Evolutionary conservation across 2,329 filamentous ascomycete genomes (phyloP), one percentile per base, ranked within the genome.

Genomic region (Didymellaceae sp.): DNA sequence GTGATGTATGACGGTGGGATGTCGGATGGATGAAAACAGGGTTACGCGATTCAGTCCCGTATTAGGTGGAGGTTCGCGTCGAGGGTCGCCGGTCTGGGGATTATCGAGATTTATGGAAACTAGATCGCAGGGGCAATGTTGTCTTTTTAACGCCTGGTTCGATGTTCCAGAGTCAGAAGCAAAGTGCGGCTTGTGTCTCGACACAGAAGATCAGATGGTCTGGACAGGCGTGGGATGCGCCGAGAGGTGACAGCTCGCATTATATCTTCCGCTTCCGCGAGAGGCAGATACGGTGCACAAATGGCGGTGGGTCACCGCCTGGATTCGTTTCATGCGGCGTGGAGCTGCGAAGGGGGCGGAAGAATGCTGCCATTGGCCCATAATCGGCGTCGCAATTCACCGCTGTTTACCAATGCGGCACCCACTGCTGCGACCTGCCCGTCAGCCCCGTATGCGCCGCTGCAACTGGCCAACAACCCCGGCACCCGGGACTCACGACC

Each of bases 291-390:
- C 21, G 32, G 42, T 37, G 43, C 54, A 50, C 61, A 60, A 49
- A 61, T 61, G 59, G 62, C 59, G 61, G 61, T 53, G 59, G 50
- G 32, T 54, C 45, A 56, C 65, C 65, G 68, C 61, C 62, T 71
- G 58, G 58, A 58, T 52, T 35, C 45, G 47, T 41, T 44, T 47
- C 39, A 58, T 65, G 68, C 67, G 68, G 65, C 69, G 61, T 66
- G 58, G 66, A 58, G 50, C 54, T 65, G 63, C 54, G 40, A 54
- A 52, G 52, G 55, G 52, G 55, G 33, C 44, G 41, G 43, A 45
- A 24, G 41, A 56, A 62, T 5, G 30, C 33, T 40, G 50, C 50
- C 25, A 53, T 68, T 67, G 65, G 65, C 24, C 24, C 37, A 24
- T 18, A n/a, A 13, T 21, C 37, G 24, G 54, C 50, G 24, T 48